phyloP scores from a whole-genome alignment of 495 filamentous ascomycete genomes.

The Bathelium albidoporum region DNA sequence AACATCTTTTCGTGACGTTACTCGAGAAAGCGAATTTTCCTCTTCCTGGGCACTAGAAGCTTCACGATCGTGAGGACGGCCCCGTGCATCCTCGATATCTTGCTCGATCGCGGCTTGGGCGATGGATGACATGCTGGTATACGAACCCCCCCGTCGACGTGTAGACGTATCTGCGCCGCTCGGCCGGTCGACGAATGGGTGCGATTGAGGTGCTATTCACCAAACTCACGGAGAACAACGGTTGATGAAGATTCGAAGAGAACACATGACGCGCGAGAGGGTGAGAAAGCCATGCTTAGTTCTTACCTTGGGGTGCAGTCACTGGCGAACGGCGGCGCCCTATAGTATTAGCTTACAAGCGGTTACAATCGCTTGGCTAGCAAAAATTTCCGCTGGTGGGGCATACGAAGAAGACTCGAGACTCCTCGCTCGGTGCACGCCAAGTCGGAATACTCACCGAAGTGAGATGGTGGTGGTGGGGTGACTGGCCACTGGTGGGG shows the following conservation, averaged over 20 bases:
- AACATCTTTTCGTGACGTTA: not conserved
- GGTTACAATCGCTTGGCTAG: not conserved
- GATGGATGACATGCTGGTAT: not conserved
- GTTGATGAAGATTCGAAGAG: not conserved
- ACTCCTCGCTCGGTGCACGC: no score
- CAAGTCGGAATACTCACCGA: not conserved
- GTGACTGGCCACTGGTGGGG: not conserved
- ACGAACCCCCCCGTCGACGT: not conserved
- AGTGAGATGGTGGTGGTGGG: no score
- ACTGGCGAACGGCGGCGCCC: not conserved
- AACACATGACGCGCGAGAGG: not conserved
- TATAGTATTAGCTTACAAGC: not conserved
- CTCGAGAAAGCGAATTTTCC: not conserved
- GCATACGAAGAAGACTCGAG: no score
- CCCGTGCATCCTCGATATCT: not conserved
- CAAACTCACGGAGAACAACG: not conserved
- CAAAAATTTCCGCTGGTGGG: no score
- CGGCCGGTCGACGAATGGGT: not conserved
- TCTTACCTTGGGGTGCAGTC: not conserved
- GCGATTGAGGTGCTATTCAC: not conserved
- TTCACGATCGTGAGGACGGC: not conserved
- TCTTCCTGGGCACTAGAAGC: not conserved
- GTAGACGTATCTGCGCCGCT: not conserved
- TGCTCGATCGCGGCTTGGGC: slow-evolving; percentile 1
- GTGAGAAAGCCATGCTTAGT: not conserved